Conservation (phyloP, 2,329 filamentous ascomycete genomes). For the Colletotrichum sp. region DNA sequence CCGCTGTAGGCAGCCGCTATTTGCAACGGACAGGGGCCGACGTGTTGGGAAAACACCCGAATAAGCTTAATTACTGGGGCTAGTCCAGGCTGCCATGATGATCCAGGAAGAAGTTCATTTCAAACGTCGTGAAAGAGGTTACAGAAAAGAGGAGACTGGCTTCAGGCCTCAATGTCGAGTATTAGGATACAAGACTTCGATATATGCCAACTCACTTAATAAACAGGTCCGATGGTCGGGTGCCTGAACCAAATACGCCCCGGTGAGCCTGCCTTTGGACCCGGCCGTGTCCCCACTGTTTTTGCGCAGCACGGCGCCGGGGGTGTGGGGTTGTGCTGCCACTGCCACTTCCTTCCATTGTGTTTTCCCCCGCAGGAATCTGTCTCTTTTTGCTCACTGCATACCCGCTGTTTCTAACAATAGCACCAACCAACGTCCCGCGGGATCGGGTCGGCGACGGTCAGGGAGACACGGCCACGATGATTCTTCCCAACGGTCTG, state of each 20-base stretch:
- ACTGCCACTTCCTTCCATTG: slow-evolving; percentile 6
- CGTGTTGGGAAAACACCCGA: neutral
- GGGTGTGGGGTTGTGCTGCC: neutral
- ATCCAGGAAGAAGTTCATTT: neutral
- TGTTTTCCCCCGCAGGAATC: neutral
- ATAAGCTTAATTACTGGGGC: neutral
- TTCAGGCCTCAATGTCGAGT: neutral
- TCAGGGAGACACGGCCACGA: neutral
- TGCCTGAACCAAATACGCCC: neutral
- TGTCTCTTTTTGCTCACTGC: neutral
- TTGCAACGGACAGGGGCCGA: neutral
- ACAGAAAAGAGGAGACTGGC: neutral
- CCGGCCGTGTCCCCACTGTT: neutral
- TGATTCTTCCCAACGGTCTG: neutral
- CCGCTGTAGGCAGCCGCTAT: neutral
- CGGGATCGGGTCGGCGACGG: neutral
- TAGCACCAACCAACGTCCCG: neutral
- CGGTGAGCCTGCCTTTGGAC: neutral
- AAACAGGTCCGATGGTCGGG: neutral
- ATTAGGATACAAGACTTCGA: too few relatives aligned
- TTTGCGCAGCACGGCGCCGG: neutral
- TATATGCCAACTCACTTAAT: too few relatives aligned
- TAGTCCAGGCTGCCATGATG: neutral
- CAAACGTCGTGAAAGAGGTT: neutral
- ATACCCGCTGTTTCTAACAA: neutral